Evolutionary conservation across 2,329 filamentous ascomycete species (phyloP).

Genomic region (Clonostachys chloroleuca): DNA sequence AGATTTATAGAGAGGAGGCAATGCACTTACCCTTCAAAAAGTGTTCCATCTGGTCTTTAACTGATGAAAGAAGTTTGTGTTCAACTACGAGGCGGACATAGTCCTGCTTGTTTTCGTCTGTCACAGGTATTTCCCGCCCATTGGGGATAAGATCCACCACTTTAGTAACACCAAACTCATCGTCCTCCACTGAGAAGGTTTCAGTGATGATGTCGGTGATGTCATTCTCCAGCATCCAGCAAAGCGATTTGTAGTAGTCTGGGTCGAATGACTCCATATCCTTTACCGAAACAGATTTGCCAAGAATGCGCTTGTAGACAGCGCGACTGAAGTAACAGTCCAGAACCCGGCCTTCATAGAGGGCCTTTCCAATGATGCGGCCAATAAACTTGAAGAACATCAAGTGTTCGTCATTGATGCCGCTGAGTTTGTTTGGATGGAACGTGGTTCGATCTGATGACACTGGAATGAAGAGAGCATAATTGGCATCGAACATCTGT

Average conservation of each 20-base stretch:
- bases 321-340: conserved; percentile 99
- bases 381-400: conserved; percentile 99
- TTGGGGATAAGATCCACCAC: conserved; percentile 83
- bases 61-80: conserved; percentile 85
- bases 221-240: conserved; percentile 98
- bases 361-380: conserved; percentile 93
- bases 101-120: conserved; percentile 97
- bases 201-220: conserved; percentile 97
- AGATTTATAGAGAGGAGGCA: not conserved
- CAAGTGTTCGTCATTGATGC: conserved; percentile 91
- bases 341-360: conserved; percentile 92
- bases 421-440: conserved; percentile 93
- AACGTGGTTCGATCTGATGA: conserved; percentile 97
- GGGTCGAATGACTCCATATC: conserved; percentile 99
- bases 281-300: conserved; percentile 93
- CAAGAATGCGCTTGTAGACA: conserved; percentile 95
- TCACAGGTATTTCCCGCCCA: conserved; percentile 88
- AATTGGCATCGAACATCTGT: conserved; percentile 99
- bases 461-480: conserved; percentile 92
- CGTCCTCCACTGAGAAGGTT: conserved; percentile 90
- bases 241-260: conserved; percentile 97
- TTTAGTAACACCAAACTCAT: conserved; percentile 87
- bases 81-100: conserved; percentile 94
- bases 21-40: conserved; percentile 71
- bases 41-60: conserved; percentile 88